Base-by-base conservation (phyloP, 805 yeast species). In the Metschnikowia sp. region DNA sequence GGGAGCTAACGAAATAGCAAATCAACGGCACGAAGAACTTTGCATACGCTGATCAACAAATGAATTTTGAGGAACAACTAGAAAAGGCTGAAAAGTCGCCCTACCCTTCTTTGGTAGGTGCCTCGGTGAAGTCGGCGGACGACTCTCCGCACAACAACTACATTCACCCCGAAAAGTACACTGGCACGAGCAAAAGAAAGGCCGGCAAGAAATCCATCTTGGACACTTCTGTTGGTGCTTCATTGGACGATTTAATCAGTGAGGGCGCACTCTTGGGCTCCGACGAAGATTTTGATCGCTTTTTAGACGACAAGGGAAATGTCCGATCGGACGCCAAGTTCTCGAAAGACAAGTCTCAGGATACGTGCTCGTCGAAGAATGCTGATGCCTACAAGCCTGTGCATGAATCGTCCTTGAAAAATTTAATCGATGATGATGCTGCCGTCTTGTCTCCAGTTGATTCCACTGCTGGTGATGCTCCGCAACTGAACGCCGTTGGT, bases 21-120 rank as follows among this genome's bases (percentile, higher is more conserved):
- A 18, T 18, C 19, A 19, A 22, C 31, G 10, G 18, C 8, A 11
- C 9, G 4, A 28, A 19, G 22, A 42, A 31, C 18, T 15, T 29
- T 7, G 26, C 26, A 22, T 22, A 22, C 26, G 26, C 30, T 32
- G 10, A n/a, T 4, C 13, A 13, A 29, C 32, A 3, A 22, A 55
- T 55, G 59, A 56, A 55, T 51, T 49, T 55, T 40, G 59, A 55
- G 35, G 58, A 55, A 37, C 82, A 79, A 61, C 69, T 76, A 53
- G 80, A 78, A 61, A 74, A 72, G 51, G 79, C 79, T 13, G 79
- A 78, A 55, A 72, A 66, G 55, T 66, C 71, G 42, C 59, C 64
- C 15, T 62, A 72, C 19, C 83, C 84, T 9, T 77, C 83, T 26
- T 66, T 80, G 51, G 76, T 79, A 30, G 84, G 84, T 10, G 65